Conservation (phyloP, 805 yeast genomes). For the Yarrowia osloensis region DNA sequence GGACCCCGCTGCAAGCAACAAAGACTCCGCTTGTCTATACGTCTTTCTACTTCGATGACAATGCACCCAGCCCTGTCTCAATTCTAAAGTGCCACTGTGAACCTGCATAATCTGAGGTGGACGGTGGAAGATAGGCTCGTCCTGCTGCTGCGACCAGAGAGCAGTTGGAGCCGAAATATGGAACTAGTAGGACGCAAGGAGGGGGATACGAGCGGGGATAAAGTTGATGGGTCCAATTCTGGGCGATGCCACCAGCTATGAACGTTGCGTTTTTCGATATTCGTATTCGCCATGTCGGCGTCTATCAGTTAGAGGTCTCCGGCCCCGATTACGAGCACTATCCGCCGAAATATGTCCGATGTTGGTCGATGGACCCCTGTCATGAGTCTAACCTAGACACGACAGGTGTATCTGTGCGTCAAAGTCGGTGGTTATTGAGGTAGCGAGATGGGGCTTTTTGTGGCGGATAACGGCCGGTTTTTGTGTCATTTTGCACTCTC, state of each 20-base stretch:
- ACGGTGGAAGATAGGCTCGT: neutral
- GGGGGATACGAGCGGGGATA: slow-evolving; percentile 1
- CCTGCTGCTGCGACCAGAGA: neutral
- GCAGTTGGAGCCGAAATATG: slow-evolving; percentile 10
- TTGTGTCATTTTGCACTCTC: neutral
- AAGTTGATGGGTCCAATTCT: no score
- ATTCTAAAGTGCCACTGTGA: neutral
- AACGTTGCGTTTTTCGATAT: neutral
- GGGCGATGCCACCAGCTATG: no score
- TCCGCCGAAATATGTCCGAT: neutral
- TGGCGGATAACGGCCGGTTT: no score
- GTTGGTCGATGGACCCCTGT: neutral
- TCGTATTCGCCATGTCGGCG: neutral
- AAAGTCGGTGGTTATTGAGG: neutral
- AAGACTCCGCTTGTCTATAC: neutral
- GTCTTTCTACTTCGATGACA: neutral
- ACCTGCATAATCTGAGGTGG: slow-evolving; percentile 14
- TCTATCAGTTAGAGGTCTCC: no score
- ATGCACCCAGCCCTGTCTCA: slow-evolving; percentile 22
- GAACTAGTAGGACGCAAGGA: slow-evolving; percentile 1
- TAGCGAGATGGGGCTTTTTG: neutral
- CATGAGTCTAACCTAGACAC: neutral
- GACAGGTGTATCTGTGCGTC: neutral
- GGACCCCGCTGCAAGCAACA: slow-evolving; percentile 19
- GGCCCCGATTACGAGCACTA: neutral